Evolutionary conservation across 768 basidiomycete genomes (phyloP).

Genomic region (Lactifluus volemus): DNA sequence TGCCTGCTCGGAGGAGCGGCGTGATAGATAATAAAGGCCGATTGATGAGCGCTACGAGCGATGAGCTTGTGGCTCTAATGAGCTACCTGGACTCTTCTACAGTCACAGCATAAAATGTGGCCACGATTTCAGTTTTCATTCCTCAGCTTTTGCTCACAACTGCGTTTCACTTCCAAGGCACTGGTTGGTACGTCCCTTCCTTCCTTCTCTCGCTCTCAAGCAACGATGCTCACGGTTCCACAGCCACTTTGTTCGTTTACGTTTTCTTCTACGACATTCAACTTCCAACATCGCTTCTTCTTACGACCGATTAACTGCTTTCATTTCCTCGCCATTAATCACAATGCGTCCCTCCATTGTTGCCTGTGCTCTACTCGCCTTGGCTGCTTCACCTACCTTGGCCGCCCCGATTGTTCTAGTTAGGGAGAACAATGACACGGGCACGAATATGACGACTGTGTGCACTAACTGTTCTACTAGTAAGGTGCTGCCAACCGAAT

Average conservation of each 20-base stretch:
- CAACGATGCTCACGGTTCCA: neutral
- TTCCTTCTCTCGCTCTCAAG: neutral
- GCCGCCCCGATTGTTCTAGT: neutral
- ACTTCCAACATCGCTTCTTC: neutral
- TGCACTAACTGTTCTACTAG: too few relatives aligned
- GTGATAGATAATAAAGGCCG: neutral
- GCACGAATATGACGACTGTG: too few relatives aligned
- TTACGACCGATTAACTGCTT: neutral
- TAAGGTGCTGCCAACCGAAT: too few relatives aligned
- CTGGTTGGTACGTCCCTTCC: neutral
- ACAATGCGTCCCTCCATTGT: neutral
- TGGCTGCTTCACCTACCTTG: neutral
- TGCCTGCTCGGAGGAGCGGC: neutral
- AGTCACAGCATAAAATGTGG: neutral
- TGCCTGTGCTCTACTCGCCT: neutral
- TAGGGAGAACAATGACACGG: too few relatives aligned
- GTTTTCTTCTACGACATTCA: neutral
- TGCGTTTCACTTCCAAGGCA: neutral
- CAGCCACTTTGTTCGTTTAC: neutral
- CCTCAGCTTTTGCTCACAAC: neutral
- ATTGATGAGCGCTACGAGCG: neutral
- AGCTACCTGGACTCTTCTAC: neutral
- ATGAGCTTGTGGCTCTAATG: neutral
- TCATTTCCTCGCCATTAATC: neutral
- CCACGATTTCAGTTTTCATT: neutral